phyloP scores from a whole-genome alignment of 495 filamentous ascomycete genomes.

The Aspergillus haitiensis region DNA sequence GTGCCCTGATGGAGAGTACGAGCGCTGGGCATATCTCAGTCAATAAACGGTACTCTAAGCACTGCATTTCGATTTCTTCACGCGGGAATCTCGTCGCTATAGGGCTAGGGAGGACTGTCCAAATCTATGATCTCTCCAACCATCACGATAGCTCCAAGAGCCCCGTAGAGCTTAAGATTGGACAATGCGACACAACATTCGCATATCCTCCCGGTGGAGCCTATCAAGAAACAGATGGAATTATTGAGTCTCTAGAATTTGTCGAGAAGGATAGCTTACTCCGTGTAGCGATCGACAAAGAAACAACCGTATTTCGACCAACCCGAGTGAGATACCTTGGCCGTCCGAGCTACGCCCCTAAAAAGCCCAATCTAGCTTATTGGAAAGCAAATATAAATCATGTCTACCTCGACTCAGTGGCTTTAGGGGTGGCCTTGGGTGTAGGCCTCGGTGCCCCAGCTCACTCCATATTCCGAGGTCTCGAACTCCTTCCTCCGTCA shows the following conservation, averaged over 20 bases:
- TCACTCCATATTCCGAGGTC: slow-evolving; percentile 17
- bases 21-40: slow-evolving; percentile 10
- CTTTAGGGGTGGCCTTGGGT: slow-evolving; percentile 16
- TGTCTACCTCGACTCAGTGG: slow-evolving; percentile 24
- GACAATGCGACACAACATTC: slow-evolving; percentile 9
- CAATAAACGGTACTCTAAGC: slow-evolving; percentile 20
- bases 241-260: slow-evolving; percentile 27
- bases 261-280: slow-evolving; percentile 25
- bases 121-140: slow-evolving; percentile 21
- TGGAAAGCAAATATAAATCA: slow-evolving; percentile 23
- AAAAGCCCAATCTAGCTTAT: slow-evolving; percentile 14
- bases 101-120: slow-evolving; percentile 21
- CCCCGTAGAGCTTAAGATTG: slow-evolving; percentile 21
- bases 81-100: slow-evolving; percentile 20
- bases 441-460: slow-evolving; percentile 11
- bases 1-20: slow-evolving; percentile 15
- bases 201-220: not conserved
- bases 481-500: slow-evolving; percentile 21
- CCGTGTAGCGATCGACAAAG: slow-evolving; percentile 22
- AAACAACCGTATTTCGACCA: slow-evolving; percentile 19
- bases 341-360: slow-evolving; percentile 5
- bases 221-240: slow-evolving; percentile 26
- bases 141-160: slow-evolving; percentile 1
- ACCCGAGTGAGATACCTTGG: slow-evolving; percentile 27
- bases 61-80: slow-evolving; percentile 23